A percentile compares a stretch with the other conserved stretches of the same genome.
phyloP scores from a whole-genome alignment of 2,329 filamentous ascomycete species.

The Aspergillus glaucus region DNA sequence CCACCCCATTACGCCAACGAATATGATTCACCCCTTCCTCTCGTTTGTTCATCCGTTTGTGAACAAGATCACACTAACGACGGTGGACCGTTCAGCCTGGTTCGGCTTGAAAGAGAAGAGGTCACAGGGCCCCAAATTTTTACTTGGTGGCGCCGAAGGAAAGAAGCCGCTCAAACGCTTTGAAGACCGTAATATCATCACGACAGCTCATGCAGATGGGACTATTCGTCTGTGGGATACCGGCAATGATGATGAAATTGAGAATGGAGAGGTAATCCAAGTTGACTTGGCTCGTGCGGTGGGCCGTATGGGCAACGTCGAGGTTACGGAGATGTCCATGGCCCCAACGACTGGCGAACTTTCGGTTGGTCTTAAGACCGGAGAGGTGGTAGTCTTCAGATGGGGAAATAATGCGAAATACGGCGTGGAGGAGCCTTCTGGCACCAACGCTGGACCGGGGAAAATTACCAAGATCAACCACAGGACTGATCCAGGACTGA shows the following conservation, averaged over 20 bases:
- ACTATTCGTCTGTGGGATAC: conserved; percentile 90
- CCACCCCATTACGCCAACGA: conserved; percentile 83
- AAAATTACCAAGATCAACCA: conserved; percentile 67
- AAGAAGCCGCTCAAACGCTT: conserved; percentile 66
- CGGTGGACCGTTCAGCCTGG: conserved; percentile 74
- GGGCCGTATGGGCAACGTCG: conserved; percentile 68
- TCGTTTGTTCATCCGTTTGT: conserved; percentile 89
- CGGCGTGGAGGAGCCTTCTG: conserved; percentile 55
- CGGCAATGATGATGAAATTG: conserved; percentile 86
- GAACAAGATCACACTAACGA: conserved; percentile 63
- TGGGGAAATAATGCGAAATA: conserved; percentile 76
- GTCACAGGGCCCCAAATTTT: conserved; percentile 67
- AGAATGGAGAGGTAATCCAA: conserved; percentile 75
- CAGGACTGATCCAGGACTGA: conserved; percentile 65
- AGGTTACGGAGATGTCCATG: conserved; percentile 73
- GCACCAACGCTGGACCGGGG: conserved; percentile 56
- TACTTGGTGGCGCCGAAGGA: conserved; percentile 72
- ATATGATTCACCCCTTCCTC: conserved; percentile 81
- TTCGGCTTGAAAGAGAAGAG: conserved; percentile 83
- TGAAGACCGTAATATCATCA: conserved; percentile 75
- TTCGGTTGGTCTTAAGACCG: conserved; percentile 69
- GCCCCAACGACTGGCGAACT: conserved; percentile 77
- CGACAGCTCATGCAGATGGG: conserved; percentile 83
- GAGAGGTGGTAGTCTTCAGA: conserved; percentile 80
- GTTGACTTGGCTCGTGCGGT: conserved; percentile 80